These are phyloP conservation scores for Penicillium sp. DNA, from an alignment of 2,329 filamentous ascomycete genomes.

Conservation along the genomic window DNA sequence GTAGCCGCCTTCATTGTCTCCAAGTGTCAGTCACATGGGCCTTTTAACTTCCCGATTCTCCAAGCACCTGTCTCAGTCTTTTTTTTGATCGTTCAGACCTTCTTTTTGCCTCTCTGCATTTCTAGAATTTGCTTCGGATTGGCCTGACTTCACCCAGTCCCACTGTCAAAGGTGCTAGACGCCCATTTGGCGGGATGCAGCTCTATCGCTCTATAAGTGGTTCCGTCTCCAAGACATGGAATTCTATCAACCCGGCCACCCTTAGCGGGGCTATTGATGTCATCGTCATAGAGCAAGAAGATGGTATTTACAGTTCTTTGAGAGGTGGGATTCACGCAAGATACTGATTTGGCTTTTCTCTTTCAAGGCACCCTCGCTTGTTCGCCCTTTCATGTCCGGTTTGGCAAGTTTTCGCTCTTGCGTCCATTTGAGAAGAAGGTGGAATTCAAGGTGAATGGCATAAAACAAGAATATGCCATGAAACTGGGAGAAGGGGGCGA, in stretches of 20 bases:
- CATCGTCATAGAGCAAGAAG: conserved; percentile 94
- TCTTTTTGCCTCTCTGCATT: conserved; percentile 15
- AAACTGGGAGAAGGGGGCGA: conserved; percentile 97
- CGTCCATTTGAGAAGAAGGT: conserved; percentile 98
- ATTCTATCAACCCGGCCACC: conserved; percentile 97
- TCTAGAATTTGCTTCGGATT: conserved; percentile 5
- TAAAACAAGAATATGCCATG: conserved; percentile 93
- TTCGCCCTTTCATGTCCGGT: conserved; percentile 97
- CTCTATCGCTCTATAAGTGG: conserved; percentile 96
- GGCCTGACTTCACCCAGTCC: background rate
- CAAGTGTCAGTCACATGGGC: conserved; percentile 42
- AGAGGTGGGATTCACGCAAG: background rate
- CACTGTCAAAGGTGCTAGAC: conserved; percentile 18
- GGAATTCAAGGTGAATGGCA: conserved; percentile 91
- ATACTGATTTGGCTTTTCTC: conserved; percentile 10
- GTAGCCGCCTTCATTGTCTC: conserved; percentile 18
- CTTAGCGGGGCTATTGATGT: conserved; percentile 98
- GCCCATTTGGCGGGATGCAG: conserved; percentile 66
- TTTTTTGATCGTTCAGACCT: conserved; percentile 11
- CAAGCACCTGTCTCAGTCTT: conserved; percentile 14
- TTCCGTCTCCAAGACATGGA: conserved; percentile 98
- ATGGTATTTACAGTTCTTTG: conserved; percentile 58
- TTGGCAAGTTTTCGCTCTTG: conserved; percentile 95
- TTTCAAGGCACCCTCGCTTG: conserved; percentile 67
- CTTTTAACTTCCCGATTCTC: conserved; percentile 29